Conservation (phyloP, 2,329 filamentous ascomycete species). For the Pseudocercospora eumusae region DNA sequence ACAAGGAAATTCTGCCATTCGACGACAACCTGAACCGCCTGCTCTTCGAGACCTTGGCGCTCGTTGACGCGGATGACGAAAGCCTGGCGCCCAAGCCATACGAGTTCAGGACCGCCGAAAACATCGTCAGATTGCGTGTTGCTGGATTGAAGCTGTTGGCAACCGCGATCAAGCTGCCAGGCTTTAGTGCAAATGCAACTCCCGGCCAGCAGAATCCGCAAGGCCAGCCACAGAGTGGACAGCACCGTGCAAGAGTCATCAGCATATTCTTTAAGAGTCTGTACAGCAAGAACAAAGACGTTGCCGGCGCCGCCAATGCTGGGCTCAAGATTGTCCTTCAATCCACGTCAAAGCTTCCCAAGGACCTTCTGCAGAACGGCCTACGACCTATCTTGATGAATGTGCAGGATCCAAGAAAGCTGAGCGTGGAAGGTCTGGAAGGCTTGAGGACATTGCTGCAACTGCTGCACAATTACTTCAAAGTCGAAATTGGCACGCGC, state of each 20-base stretch:
- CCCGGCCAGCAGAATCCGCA: conserved; percentile 21
- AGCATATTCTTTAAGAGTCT: conserved; percentile 97
- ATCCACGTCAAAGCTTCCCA: conserved; percentile 87
- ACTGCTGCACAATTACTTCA: conserved; percentile 96
- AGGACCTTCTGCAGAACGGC: conserved; percentile 91
- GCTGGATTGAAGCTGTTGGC: conserved; percentile 91
- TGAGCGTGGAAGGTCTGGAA: conserved; percentile 86
- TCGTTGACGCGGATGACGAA: conserved; percentile 94
- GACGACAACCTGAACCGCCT: conserved; percentile 88
- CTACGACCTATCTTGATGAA: conserved; percentile 95
- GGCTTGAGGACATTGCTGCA: conserved; percentile 87
- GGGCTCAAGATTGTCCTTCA: conserved; percentile 84
- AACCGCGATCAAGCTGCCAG: conserved; percentile 88
- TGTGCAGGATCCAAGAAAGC: conserved; percentile 85
- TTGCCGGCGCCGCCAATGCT: conserved; percentile 89
- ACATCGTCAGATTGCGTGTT: conserved; percentile 86
- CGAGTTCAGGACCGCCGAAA: conserved; percentile 93
- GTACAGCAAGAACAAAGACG: conserved; percentile 88
- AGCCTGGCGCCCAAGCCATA: conserved; percentile 87
- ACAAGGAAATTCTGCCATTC: conserved; percentile 74
- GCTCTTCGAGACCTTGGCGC: conserved; percentile 86
- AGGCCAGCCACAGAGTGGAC: conserved; percentile 57
- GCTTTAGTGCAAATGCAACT: conserved; percentile 70
- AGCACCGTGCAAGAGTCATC: conserved; percentile 67
- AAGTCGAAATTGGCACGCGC: conserved; percentile 92